phyloP scores from a whole-genome alignment of 306 rosid species.

The Parietaria judaica region DNA sequence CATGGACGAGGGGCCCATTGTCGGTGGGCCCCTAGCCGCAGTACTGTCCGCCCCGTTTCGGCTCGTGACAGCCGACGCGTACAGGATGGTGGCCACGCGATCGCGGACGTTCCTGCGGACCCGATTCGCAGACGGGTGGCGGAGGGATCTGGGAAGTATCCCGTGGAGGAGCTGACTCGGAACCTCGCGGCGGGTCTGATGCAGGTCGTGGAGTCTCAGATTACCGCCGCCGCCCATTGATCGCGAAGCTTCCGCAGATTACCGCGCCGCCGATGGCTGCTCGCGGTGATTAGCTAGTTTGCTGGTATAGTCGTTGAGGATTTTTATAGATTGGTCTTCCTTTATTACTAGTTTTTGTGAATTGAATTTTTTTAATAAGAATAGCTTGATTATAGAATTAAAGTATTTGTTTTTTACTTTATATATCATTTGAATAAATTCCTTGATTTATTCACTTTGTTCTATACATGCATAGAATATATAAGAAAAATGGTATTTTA shows the following conservation, averaged over 20 bases:
- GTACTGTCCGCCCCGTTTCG: conserved; percentile 64
- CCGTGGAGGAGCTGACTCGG: conserved; percentile 74
- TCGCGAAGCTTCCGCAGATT: conserved; percentile 23
- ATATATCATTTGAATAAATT: no score
- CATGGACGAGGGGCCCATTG: conserved; percentile 72
- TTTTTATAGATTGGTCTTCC: no score
- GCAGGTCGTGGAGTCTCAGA: conserved; percentile 54
- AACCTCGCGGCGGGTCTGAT: conserved; percentile 47
- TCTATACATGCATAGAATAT: no score
- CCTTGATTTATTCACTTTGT: no score
- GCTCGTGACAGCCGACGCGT: conserved; percentile 55
- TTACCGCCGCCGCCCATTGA: no score
- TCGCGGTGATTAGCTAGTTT: not conserved
- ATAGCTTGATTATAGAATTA: no score
- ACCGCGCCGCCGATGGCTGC: conserved; percentile 15
- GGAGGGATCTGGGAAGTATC: conserved; percentile 63
- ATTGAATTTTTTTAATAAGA: no score
- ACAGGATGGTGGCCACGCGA: conserved; percentile 70
- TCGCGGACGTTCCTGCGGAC: conserved; percentile 69
- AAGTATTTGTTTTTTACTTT: no score
- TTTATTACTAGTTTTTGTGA: no score
- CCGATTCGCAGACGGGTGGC: conserved; percentile 70
- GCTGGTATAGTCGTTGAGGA: no score
- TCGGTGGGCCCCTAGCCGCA: conserved; percentile 96
- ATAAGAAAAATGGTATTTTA: no score